These are phyloP conservation scores for Xylariaceae sp. DNA, from an alignment of 2,329 filamentous ascomycete species.

Conservation along the genomic window DNA sequence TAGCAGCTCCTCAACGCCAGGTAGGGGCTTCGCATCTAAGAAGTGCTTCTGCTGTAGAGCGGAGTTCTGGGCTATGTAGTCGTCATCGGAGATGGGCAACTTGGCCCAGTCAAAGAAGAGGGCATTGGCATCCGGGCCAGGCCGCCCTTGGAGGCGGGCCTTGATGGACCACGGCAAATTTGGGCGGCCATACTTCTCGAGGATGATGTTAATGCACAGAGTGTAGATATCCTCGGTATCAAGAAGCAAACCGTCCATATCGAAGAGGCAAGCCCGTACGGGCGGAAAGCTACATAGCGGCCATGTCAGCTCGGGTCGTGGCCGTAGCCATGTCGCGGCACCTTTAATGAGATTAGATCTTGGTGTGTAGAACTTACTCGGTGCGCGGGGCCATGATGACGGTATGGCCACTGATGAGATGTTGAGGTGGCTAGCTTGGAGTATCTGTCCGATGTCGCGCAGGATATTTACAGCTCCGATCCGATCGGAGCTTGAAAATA, in stretches of 20 bases:
- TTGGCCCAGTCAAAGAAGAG: constrained; percentile 74
- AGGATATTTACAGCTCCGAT: not conserved
- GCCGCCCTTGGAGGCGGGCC: constrained; percentile 67
- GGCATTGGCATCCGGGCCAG: constrained; percentile 46
- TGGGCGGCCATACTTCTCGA: constrained; percentile 67
- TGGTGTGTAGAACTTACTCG: constrained; percentile 35
- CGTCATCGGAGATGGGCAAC: constrained; percentile 66
- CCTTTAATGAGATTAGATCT: not conserved
- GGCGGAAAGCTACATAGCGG: constrained; percentile 58
- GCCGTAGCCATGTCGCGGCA: not conserved
- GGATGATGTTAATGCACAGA: constrained; percentile 71
- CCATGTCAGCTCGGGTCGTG: constrained; percentile 18
- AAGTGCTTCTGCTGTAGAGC: constrained; percentile 68
- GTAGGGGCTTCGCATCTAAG: constrained; percentile 66
- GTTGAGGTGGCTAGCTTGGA: not conserved
- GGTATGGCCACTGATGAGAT: constrained; percentile 33
- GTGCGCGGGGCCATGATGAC: constrained; percentile 40
- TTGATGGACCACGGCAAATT: constrained; percentile 89
- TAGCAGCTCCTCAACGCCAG: constrained; percentile 69
- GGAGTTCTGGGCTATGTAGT: constrained; percentile 57
- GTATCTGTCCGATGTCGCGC: too few relatives aligned
- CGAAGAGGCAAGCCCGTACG: constrained; percentile 88
- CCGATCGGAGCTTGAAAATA: too few relatives aligned
- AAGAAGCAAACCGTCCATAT: constrained; percentile 96
- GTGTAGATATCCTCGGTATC: constrained; percentile 92